Base-by-base conservation (phyloP, 371 early-diverging fungal species). In the Mortierella sp. region DNA sequence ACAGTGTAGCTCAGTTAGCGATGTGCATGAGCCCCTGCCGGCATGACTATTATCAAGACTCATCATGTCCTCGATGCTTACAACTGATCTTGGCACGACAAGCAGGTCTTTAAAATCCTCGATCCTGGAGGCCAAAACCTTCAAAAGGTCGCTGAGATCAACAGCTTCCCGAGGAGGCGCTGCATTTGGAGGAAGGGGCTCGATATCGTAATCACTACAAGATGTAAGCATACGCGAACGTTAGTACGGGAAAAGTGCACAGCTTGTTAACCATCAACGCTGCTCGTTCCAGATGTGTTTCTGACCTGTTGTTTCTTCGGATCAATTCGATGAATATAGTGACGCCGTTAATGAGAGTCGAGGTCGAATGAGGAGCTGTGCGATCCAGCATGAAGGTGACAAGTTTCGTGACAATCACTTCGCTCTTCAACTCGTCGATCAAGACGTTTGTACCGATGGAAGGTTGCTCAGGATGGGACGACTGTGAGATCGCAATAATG, bases 291-390 rank as follows among this genome's bases (percentile, higher is more conserved):
- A n/a, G n/a, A n/a, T n/a, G n/a, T 37, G 6, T 27, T 8, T 11
- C 47, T 50, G 64, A 84, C 88, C 86, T 81, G 86, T 95, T 95
- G 80, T 95, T 95, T 57, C 95, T 88, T 52, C 97, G 90, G 70
- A 98, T 96, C 23, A 98, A 84, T 84, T 98, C 97, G 65, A 98
- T 95, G 58, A 98, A 91, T 50, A 98, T 94, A 48, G 91, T 93
- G 42, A 95, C 94, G 54, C 95, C 95, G 75, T 95, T 93, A 61
- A 92, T 92, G 28, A 98, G 83, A 3, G 93, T 90, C 6, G 94
- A 95, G 0, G 93, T 87, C 32, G 92, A 84, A 64, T 92, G 84
- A 15, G 94, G 92, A 1, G 92, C 93, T 3, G 80, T 61, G 31
- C 84, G 75, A 79, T 95, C 93, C 48, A 97, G 87, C 97, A 97